These are phyloP conservation scores for Maudiozyma turicensis DNA, from an alignment of 805 yeast genomes.

Conservation along the genomic window DNA sequence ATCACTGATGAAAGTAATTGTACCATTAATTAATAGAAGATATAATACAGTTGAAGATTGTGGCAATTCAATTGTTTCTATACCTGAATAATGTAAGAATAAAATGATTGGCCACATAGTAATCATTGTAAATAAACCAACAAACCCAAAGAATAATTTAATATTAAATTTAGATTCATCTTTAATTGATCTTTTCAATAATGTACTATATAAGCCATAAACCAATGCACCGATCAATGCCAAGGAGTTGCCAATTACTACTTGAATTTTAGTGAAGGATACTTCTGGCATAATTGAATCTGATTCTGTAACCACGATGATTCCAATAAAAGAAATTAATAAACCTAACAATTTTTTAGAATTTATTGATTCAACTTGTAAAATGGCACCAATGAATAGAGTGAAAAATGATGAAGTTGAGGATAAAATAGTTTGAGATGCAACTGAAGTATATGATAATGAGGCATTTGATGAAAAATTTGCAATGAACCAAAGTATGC, in stretches of 20 bases:
- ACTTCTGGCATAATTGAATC: slow-evolving; percentile 33
- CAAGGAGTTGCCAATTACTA: slow-evolving; percentile 58
- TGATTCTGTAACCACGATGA: slow-evolving; percentile 53
- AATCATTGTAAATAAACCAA: slow-evolving; percentile 68
- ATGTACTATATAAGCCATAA: slow-evolving; percentile 82
- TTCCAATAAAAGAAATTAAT: slow-evolving; percentile 60
- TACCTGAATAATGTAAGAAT: slow-evolving; percentile 45
- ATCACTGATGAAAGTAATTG: slow-evolving; percentile 72
- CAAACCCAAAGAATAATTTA: slow-evolving; percentile 82
- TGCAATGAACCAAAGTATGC: slow-evolving; percentile 78
- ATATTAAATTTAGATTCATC: slow-evolving; percentile 64
- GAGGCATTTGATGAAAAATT: slow-evolving; percentile 79
- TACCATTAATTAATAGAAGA: slow-evolving; percentile 49
- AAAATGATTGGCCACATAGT: slow-evolving; percentile 71
- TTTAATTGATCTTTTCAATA: slow-evolving; percentile 58
- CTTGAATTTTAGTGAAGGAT: slow-evolving; percentile 14
- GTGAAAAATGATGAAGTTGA: slow-evolving; percentile 89
- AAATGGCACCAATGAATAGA: slow-evolving; percentile 59
- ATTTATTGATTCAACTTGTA: slow-evolving; percentile 58
- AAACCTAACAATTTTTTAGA: slow-evolving; percentile 55
- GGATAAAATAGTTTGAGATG: slow-evolving; percentile 84
- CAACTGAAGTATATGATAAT: slow-evolving; percentile 75
- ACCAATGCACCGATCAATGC: slow-evolving; percentile 75
- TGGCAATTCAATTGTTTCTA: slow-evolving; percentile 66
- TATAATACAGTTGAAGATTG: slow-evolving; percentile 33